These are phyloP conservation scores for Cudoniella acicularis DNA, from an alignment of 495 filamentous ascomycete species.

Conservation along the genomic window DNA sequence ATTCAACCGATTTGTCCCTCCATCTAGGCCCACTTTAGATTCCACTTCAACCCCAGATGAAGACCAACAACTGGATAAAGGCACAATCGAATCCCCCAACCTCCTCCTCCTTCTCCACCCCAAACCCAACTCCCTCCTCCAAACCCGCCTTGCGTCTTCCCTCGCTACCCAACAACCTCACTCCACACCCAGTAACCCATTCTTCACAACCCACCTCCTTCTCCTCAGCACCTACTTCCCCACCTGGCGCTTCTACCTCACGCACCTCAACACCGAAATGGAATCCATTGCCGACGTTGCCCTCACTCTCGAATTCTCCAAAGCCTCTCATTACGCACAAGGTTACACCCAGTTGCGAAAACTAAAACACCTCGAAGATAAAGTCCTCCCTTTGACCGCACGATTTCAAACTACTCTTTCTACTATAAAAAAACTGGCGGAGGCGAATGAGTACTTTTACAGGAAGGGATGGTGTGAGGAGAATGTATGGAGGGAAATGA, in stretches of 20 bases:
- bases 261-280: neutral
- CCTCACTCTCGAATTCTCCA: neutral
- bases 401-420: neutral
- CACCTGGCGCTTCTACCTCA: slow-evolving; percentile 33
- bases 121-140: slow-evolving; percentile 15
- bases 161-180: neutral
- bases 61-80: neutral
- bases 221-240: slow-evolving; percentile 31
- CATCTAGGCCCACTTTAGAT: too few relatives aligned
- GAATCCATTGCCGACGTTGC: neutral
- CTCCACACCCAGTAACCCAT: neutral
- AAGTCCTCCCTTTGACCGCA: neutral
- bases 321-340: neutral
- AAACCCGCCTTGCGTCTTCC: slow-evolving; percentile 16
- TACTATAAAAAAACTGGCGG: neutral
- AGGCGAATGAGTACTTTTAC: neutral
- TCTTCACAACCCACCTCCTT: slow-evolving; percentile 28
- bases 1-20: slow-evolving; percentile 28
- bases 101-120: slow-evolving; percentile 32
- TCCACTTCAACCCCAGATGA: slow-evolving; percentile 4
- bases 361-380: neutral
- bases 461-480: neutral
- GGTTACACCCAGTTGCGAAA: neutral
- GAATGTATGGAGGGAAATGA: neutral
- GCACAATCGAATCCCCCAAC: slow-evolving; percentile 9